Conservation (phyloP, 805 yeast genomes). For the Candida dajiaensis region DNA sequence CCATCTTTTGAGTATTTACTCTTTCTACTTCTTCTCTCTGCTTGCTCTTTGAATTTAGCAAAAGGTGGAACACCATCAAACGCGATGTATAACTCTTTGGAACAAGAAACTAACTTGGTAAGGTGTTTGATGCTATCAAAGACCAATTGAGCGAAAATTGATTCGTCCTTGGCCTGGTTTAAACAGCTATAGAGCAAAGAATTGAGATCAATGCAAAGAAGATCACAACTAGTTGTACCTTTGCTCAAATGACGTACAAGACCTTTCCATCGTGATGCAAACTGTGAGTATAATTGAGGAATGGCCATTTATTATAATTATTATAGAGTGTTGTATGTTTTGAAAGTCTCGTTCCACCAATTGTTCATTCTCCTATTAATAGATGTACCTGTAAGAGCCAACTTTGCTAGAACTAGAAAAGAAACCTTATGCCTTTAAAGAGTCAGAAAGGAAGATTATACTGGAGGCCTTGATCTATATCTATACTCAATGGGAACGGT, state of each 20-base stretch:
- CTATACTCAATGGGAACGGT: background rate
- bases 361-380: too few relatives aligned
- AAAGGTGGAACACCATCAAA: slow-evolving; percentile 97
- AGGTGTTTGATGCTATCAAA: background rate
- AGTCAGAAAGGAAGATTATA: too few relatives aligned
- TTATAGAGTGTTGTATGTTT: too few relatives aligned
- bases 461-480: too few relatives aligned
- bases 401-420: too few relatives aligned
- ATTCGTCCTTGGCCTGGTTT: slow-evolving; percentile 53
- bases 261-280: background rate
- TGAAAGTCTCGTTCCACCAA: too few relatives aligned
- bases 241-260: background rate
- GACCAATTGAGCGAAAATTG: slow-evolving; percentile 68
- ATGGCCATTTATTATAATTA: background rate
- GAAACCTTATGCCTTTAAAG: too few relatives aligned
- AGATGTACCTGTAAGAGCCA: too few relatives aligned
- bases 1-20: slow-evolving; percentile 52
- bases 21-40: slow-evolving; percentile 83
- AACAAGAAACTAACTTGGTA: slow-evolving; percentile 52
- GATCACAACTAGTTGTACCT: background rate
- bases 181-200: slow-evolving; percentile 87
- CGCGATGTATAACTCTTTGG: slow-evolving; percentile 76
- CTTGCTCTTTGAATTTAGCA: slow-evolving; percentile 93
- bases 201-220: slow-evolving; percentile 85
- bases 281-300: background rate